A percentile compares a stretch with the other conserved stretches of the same genome.
Conservation (phyloP, 306 rosid species). For the Dryas drummondii region DNA sequence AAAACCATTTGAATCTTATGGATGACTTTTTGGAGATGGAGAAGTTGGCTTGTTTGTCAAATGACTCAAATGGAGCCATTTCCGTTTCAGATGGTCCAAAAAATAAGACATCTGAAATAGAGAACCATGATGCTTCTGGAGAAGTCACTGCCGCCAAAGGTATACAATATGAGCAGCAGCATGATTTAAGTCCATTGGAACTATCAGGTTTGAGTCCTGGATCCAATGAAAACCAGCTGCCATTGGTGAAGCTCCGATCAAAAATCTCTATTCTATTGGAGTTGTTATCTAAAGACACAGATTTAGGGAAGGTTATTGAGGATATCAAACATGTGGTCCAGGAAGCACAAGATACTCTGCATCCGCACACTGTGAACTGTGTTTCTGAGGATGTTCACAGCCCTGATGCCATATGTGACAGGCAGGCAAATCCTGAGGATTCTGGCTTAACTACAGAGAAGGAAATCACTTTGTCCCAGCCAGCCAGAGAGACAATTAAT, state of each 20-base stretch:
- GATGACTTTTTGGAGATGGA: slow-evolving; percentile 99
- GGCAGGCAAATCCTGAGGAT: slow-evolving; percentile 71
- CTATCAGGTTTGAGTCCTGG: slow-evolving; percentile 29
- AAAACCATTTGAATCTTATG: slow-evolving; percentile 82
- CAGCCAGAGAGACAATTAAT: slow-evolving; percentile 40
- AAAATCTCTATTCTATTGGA: slow-evolving; percentile 69
- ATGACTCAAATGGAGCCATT: slow-evolving; percentile 52
- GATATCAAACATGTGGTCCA: slow-evolving; percentile 70
- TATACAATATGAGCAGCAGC: slow-evolving; percentile 39
- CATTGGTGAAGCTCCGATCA: slow-evolving; percentile 63
- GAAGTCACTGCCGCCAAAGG: slow-evolving; percentile 32
- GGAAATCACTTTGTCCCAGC: slow-evolving; percentile 46
- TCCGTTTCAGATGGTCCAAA: slow-evolving; percentile 40
- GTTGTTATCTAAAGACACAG: slow-evolving; percentile 62
- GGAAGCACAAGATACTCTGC: slow-evolving; percentile 54
- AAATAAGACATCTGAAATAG: slow-evolving; percentile 41
- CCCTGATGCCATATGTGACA: slow-evolving; percentile 51
- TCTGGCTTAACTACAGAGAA: slow-evolving; percentile 55
- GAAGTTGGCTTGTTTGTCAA: slow-evolving; percentile 79
- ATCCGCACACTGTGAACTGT: slow-evolving; percentile 38
- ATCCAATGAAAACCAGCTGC: slow-evolving; percentile 38
- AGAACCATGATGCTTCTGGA: slow-evolving; percentile 33
- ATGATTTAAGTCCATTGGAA: slow-evolving; percentile 33
- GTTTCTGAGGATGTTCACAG: slow-evolving; percentile 44
- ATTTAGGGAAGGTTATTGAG: slow-evolving; percentile 66